phyloP scores from a whole-genome alignment of 208 protist species.

The Sergeia podlipaevii region DNA sequence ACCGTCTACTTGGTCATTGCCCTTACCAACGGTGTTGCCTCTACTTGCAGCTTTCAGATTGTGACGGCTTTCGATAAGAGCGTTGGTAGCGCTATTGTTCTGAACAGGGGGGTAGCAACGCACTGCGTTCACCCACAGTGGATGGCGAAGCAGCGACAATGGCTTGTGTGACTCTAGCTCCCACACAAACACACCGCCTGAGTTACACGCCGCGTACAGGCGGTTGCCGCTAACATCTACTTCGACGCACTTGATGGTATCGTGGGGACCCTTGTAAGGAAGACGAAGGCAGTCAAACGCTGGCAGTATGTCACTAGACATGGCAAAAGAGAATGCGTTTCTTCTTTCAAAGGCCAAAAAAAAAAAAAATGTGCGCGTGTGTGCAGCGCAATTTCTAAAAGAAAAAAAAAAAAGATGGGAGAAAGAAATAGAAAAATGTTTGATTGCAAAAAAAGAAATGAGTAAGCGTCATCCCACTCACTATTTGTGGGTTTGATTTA shows the following conservation, averaged over 20 bases:
- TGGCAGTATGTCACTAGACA: slow-evolving; percentile 4
- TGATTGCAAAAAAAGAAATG: no score
- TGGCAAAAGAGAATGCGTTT: no score
- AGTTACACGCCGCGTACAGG: slow-evolving; percentile 37
- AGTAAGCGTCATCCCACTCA: no score
- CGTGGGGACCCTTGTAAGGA: slow-evolving; percentile 21
- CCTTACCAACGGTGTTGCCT: no score
- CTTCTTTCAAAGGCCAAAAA: no score
- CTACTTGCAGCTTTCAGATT: no score
- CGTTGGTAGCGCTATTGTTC: neutral
- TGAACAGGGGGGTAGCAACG: slow-evolving; percentile 36
- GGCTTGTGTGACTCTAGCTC: slow-evolving; percentile 20
- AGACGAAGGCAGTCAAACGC: slow-evolving; percentile 22
- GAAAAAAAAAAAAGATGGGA: slow-evolving; percentile 2
- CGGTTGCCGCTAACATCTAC: slow-evolving; percentile 26
- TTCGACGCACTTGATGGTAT: slow-evolving; percentile 33
- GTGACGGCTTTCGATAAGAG: neutral
- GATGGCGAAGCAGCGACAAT: slow-evolving; percentile 21
- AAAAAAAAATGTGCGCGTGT: no score
- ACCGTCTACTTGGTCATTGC: no score
- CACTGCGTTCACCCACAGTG: slow-evolving; percentile 38
- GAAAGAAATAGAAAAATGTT: no score
- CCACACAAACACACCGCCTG: slow-evolving; percentile 34
- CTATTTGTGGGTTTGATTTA: no score
- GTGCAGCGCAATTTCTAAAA: no score